Evolutionary conservation across 2,329 filamentous ascomycete genomes (phyloP), one percentile per base, ranked within the genome.

Genomic region (Epichloe amarillans): DNA sequence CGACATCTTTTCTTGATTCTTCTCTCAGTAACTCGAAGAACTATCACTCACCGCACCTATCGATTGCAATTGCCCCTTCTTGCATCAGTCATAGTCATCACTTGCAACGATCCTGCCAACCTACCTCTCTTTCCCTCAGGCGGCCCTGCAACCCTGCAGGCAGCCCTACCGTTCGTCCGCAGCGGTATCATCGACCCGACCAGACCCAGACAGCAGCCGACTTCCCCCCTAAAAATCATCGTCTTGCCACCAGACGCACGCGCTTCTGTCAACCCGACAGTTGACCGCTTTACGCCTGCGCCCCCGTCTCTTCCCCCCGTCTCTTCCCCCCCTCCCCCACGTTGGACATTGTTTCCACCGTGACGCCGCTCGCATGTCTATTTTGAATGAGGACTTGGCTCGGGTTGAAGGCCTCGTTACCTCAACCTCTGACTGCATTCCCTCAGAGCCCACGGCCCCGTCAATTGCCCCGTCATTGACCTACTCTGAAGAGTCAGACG

Each of bases 401-500:
- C 61, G 60, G 49, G 66, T 71, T 52, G 68, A 69, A 55, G 60
- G 69, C 53, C 62, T 72, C 39, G 65, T 67, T 54, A 62, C 69
- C 54, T 64, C 71, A 30, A 61, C 66, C 36, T 57, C 66, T 49
- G 66, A 69, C 56, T 69, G 68, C 61, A 66, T 72, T 37, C 70
- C 73, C 19, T 65, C 72, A 54, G 72, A 75, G 55, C 68, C 70
- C 50, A 57, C 60, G 47, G 55, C 71, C 2, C 71, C 73, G 41
- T 81, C 79, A 12, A 66, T 74, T 46, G 78, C 77, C 1, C 80
- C 80, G 1, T 82, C 80, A 1, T 71, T 83, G 50, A 81, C 77
- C 50, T 83, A 78, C 59, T 82, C 79, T 14, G 78, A 76, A 55
- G 75, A 80, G 55, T 81, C 79, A 26, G 79, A 82, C 57, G 77